Conservation (phyloP, 108 stramenopile genomes). For the Cyclotella baltica region DNA sequence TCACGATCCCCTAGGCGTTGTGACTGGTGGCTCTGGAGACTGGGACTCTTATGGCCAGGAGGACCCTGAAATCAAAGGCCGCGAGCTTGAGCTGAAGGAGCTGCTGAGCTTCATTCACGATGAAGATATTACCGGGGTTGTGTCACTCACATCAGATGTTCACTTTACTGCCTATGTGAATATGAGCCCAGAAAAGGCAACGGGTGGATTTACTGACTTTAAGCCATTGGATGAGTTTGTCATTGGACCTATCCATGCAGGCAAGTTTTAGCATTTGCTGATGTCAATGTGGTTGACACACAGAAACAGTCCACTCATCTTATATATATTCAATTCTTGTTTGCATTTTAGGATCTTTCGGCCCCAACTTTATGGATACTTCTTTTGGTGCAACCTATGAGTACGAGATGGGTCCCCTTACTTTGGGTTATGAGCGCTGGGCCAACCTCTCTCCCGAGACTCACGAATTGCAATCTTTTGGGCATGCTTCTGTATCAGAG, state of each 20-base stretch:
- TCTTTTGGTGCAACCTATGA: constrained; percentile 45
- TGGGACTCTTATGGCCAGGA: constrained; percentile 43
- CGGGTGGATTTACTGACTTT: constrained; percentile 42
- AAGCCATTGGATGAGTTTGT: constrained; percentile 52
- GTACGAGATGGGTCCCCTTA: constrained; percentile 41
- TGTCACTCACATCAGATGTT: constrained; percentile 53
- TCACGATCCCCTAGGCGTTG: constrained; percentile 47
- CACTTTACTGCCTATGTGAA: constrained; percentile 55
- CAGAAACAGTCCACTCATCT: too few species aligned
- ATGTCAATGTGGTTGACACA: too few species aligned
- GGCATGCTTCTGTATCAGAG: constrained; percentile 51
- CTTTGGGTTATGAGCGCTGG: constrained; percentile 44
- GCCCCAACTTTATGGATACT: constrained; percentile 52
- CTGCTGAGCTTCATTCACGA: constrained; percentile 38
- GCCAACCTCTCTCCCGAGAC: constrained; percentile 49
- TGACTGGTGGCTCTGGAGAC: constrained; percentile 42
- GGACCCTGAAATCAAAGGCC: constrained; percentile 32
- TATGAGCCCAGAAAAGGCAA: constrained; percentile 41
- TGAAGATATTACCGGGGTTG: constrained; percentile 39
- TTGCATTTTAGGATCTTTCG: constrained; percentile 52
- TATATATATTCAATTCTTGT: too few species aligned
- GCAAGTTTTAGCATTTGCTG: background rate
- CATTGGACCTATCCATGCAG: constrained; percentile 53
- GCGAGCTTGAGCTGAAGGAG: constrained; percentile 51
- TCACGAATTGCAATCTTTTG: constrained; percentile 50